phyloP scores from a whole-genome alignment of 495 filamentous ascomycete genomes.

The Xylaria venustula region DNA sequence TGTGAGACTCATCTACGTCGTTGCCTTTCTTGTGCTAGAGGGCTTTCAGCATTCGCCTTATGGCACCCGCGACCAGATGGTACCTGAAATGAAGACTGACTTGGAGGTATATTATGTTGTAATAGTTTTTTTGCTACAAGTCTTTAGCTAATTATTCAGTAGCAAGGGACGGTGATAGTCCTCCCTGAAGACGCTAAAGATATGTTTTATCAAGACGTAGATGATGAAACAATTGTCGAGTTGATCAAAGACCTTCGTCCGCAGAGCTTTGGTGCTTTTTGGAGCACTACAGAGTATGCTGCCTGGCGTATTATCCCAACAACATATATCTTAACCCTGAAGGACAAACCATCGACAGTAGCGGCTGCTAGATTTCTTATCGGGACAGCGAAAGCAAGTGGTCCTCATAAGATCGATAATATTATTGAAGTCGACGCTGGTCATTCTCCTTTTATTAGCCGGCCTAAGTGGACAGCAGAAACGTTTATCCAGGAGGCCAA shows the following conservation, averaged over 20 bases:
- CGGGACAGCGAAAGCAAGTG: slow-evolving; percentile 15
- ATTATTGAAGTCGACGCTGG: background rate
- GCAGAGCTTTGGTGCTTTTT: too few species aligned
- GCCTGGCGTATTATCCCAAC: slow-evolving; percentile 34
- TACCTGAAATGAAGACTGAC: slow-evolving; percentile 35
- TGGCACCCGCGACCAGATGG: slow-evolving; percentile 31
- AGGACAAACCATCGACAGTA: slow-evolving; percentile 20
- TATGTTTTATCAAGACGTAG: too few species aligned
- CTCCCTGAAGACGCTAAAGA: too few species aligned
- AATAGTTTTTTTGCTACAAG: slow-evolving; percentile 1
- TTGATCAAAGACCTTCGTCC: too few species aligned
- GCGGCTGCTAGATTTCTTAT: slow-evolving; percentile 26
- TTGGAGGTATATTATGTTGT: slow-evolving; percentile 24
- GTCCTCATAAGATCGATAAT: slow-evolving; percentile 14
- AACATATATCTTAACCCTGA: slow-evolving; percentile 28
- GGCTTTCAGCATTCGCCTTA: slow-evolving; percentile 27
- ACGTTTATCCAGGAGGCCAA: too few species aligned
- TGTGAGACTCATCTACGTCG: too few species aligned
- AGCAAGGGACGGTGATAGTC: slow-evolving; percentile 18
- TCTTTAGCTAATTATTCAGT: too few species aligned
- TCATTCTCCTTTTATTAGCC: too few species aligned
- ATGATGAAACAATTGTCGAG: too few species aligned
- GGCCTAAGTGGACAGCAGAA: too few species aligned
- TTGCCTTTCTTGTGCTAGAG: slow-evolving; percentile 21
- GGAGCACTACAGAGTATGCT: slow-evolving; percentile 18